Evolutionary conservation across 306 rosid genomes (phyloP).

Genomic region (Cucurbita argyrosperma): DNA sequence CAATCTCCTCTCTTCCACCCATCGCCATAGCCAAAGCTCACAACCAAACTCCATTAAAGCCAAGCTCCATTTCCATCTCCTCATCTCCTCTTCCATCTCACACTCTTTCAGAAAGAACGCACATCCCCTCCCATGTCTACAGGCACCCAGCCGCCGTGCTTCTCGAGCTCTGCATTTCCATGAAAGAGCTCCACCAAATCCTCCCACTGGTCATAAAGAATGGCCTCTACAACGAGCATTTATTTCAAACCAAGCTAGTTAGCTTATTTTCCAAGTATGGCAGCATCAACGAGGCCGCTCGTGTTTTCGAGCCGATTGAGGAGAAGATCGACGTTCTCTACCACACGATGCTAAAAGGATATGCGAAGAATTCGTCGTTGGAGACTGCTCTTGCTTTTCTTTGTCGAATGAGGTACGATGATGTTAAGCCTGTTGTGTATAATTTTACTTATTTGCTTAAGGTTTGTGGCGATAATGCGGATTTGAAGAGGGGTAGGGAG

Average conservation of each 20-base stretch:
- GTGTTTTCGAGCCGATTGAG: conserved; percentile 49
- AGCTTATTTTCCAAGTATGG: conserved; percentile 66
- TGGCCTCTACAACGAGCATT: conserved; percentile 53
- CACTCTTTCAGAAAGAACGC: conserved; percentile 42
- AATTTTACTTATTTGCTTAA: conserved; percentile 78
- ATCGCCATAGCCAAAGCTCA: conserved; percentile 6
- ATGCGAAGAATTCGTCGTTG: conserved; percentile 44
- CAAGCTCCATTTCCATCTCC: not conserved
- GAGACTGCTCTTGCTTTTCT: conserved; percentile 33
- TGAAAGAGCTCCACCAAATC: conserved; percentile 58
- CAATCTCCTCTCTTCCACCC: conserved; percentile 8
- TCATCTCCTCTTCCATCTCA: conserved; percentile 6
- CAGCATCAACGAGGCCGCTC: conserved; percentile 43
- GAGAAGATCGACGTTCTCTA: conserved; percentile 62
- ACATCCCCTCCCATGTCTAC: conserved; percentile 68
- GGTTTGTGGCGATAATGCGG: conserved; percentile 47
- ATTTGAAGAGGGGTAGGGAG: conserved; percentile 59
- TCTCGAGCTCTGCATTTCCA: conserved; percentile 65
- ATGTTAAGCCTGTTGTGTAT: conserved; percentile 59
- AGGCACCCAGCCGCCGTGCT: conserved; percentile 68
- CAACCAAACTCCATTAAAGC: not conserved
- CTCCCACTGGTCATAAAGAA: conserved; percentile 53
- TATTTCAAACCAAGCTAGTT: conserved; percentile 75
- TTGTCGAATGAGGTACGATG: conserved; percentile 43
- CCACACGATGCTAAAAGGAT: conserved; percentile 82